Conservation (phyloP, 306 rosid species). For the Spatholobus suberectus region DNA sequence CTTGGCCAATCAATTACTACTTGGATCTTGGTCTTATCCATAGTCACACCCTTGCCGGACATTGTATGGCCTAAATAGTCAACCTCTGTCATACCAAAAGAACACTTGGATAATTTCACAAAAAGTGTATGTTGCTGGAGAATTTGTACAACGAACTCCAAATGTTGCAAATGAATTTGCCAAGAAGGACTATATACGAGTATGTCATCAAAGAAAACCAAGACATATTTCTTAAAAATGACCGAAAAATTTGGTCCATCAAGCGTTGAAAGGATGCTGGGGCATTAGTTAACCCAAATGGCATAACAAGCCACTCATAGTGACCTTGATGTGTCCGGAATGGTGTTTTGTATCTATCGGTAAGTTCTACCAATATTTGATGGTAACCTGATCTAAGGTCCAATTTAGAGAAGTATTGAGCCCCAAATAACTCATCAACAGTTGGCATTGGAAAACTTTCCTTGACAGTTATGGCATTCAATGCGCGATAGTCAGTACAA, state of each 20-base stretch:
- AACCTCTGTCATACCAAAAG: neutral
- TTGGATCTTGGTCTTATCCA: neutral
- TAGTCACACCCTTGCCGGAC: neutral
- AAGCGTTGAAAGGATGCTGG: too few species aligned
- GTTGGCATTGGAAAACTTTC: too few species aligned
- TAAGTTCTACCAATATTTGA: neutral
- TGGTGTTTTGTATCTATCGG: neutral
- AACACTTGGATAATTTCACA: neutral
- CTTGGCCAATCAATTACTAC: neutral
- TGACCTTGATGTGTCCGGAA: neutral
- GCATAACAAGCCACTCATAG: neutral
- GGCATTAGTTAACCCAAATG: too few species aligned
- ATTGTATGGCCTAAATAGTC: neutral
- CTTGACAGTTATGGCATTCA: neutral
- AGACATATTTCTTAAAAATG: neutral
- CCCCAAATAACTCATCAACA: neutral
- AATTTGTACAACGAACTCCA: neutral
- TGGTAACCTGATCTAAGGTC: neutral
- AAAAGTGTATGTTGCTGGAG: neutral
- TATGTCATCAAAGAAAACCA: neutral
- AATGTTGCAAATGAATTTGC: neutral
- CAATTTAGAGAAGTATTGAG: neutral
- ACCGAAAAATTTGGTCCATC: too few species aligned
- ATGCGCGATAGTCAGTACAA: neutral
- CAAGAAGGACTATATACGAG: neutral